These are phyloP conservation scores for Acrodontium crateriforme DNA, from an alignment of 2,329 filamentous ascomycete genomes.

Conservation along the genomic window DNA sequence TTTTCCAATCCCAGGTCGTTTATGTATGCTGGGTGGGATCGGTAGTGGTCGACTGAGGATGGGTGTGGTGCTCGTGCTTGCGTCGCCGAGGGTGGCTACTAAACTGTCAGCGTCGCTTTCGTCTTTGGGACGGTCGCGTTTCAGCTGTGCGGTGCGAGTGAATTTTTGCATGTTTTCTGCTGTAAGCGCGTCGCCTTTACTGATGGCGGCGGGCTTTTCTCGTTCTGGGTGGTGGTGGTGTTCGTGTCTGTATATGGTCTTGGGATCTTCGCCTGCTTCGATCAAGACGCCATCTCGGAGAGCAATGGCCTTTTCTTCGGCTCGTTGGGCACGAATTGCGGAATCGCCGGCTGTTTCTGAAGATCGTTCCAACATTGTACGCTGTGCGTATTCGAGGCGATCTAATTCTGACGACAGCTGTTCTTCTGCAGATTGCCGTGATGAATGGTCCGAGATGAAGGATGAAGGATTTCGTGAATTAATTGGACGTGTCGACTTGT, in stretches of 20 bases:
- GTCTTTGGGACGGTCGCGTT: constrained; percentile 1
- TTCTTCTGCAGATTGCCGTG: constrained; percentile 20
- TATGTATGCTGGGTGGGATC: no score
- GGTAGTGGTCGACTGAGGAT: no score
- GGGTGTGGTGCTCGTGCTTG: neutral
- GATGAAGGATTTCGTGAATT: constrained; percentile 9
- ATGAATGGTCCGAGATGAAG: constrained; percentile 8
- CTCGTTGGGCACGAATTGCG: constrained; percentile 32
- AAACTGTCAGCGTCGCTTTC: constrained; percentile 6
- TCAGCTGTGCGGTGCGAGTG: constrained; percentile 3
- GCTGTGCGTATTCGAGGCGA: constrained; percentile 22
- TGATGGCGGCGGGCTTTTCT: constrained; percentile 2
- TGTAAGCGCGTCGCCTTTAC: constrained; percentile 6
- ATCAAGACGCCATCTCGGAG: constrained; percentile 43
- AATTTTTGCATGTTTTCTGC: constrained; percentile 22
- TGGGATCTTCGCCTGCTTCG: constrained; percentile 29
- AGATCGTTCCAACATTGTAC: constrained; percentile 26
- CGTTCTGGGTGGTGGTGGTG: constrained; percentile 6
- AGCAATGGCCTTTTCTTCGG: constrained; percentile 41
- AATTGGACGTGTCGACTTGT: constrained; percentile 8
- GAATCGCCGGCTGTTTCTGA: constrained; percentile 33
- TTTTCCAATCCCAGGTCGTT: no score
- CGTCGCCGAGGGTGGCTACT: constrained; percentile 5
- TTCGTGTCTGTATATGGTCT: constrained; percentile 12
- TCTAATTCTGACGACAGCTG: constrained; percentile 19